Evolutionary conservation across 2,329 filamentous ascomycete species (phyloP).

Genomic region (Epichloe baconii): DNA sequence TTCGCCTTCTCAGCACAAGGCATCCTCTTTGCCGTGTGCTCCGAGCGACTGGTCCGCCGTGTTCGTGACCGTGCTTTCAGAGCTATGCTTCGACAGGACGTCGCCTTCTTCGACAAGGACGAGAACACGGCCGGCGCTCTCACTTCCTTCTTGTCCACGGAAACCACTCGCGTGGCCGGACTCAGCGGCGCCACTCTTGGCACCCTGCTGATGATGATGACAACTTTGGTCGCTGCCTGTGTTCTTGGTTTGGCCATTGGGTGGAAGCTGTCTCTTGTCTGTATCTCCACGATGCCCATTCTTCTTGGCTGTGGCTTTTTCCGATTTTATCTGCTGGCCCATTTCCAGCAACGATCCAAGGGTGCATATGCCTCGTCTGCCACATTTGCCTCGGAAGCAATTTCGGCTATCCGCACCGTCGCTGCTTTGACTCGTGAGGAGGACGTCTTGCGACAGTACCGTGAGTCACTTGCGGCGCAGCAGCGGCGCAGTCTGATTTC

Average conservation of each 20-base stretch:
- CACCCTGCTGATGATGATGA: constrained; percentile 66
- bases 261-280: constrained; percentile 81
- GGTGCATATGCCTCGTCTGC: constrained; percentile 68
- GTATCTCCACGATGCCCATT: constrained; percentile 64
- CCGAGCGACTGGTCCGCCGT: constrained; percentile 72
- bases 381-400: constrained; percentile 83
- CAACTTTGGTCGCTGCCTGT: constrained; percentile 66
- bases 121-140: constrained; percentile 82
- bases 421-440: constrained; percentile 78
- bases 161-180: constrained; percentile 79
- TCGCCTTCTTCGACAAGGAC: constrained; percentile 79
- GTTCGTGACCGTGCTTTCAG: constrained; percentile 76
- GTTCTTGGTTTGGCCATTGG: constrained; percentile 59
- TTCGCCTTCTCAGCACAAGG: constrained; percentile 57
- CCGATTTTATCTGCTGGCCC: constrained; percentile 71
- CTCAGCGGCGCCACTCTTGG: constrained; percentile 80
- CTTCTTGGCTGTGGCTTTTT: constrained; percentile 74
- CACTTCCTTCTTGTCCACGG: constrained; percentile 77
- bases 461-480: constrained; percentile 50
- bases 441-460: constrained; percentile 66
- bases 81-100: constrained; percentile 81
- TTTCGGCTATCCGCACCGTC: constrained; percentile 85
- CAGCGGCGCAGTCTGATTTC: constrained; percentile 56
- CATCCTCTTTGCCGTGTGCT: constrained; percentile 67
- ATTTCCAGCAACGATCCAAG: constrained; percentile 70